Evolutionary conservation across 108 stramenopile species (phyloP).

Genomic region (Bacterosira constricta): DNA sequence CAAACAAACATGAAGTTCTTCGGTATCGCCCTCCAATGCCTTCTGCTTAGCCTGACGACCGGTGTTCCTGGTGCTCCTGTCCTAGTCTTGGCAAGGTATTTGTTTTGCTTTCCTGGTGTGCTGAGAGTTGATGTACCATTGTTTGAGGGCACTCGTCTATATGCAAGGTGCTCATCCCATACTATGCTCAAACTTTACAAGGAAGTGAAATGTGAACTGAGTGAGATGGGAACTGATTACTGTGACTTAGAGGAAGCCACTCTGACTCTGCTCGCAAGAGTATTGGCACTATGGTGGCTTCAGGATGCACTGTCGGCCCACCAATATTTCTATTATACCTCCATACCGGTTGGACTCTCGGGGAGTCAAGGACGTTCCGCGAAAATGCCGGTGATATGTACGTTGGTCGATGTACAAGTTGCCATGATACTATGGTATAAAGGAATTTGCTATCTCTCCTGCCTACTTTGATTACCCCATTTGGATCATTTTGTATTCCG

Average conservation of each 20-base stretch:
- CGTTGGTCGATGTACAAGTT: not conserved
- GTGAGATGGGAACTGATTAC: no score
- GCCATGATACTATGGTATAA: not conserved
- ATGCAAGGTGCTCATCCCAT: not conserved
- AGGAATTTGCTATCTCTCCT: not conserved
- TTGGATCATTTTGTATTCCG: no score
- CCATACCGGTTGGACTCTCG: conserved; percentile 6
- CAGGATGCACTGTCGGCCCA: conserved; percentile 15
- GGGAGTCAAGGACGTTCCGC: conserved; percentile 6
- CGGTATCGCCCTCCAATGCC: no score
- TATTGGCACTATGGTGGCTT: not conserved
- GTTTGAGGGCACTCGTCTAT: no score
- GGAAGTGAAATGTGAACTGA: no score
- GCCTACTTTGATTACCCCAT: not conserved
- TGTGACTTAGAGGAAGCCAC: conserved; percentile 5
- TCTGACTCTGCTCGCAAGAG: conserved; percentile 9
- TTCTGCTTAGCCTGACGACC: no score
- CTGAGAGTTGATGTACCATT: no score
- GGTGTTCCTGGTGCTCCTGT: no score
- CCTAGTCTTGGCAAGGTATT: not conserved
- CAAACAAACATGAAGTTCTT: no score
- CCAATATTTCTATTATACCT: conserved; percentile 15
- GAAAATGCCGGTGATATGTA: conserved; percentile 24
- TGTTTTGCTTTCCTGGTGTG: not conserved
- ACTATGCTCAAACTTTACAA: not conserved